A percentile compares a stretch with the other conserved stretches of the same genome.
Evolutionary conservation across 1,139 yeast genomes (phyloP).

Genomic region (Blastobotrys capitulatus): DNA sequence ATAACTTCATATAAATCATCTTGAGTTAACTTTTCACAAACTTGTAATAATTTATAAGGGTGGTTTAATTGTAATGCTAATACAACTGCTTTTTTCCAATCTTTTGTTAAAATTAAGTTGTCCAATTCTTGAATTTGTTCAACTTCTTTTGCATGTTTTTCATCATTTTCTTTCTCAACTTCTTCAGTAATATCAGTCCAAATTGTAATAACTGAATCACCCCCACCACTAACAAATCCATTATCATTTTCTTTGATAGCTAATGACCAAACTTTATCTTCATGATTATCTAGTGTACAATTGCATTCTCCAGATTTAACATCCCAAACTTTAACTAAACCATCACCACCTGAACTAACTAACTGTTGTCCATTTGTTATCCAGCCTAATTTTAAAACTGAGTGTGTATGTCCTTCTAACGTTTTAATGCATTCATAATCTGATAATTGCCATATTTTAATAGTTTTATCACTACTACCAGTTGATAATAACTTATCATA

Average conservation of each 20-base stretch:
- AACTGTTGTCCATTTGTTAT: slow-evolving; percentile 63
- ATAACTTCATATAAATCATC: slow-evolving; percentile 62
- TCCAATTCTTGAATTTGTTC: slow-evolving; percentile 85
- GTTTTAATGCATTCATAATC: slow-evolving; percentile 75
- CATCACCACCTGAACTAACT: slow-evolving; percentile 90
- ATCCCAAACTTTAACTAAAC: slow-evolving; percentile 89
- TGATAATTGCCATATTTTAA: slow-evolving; percentile 79
- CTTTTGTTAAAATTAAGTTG: slow-evolving; percentile 62
- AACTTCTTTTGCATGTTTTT: slow-evolving; percentile 44
- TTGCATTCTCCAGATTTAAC: slow-evolving; percentile 66
- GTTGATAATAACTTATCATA: slow-evolving; percentile 71
- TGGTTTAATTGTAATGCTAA: slow-evolving; percentile 82
- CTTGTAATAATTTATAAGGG: slow-evolving; percentile 44
- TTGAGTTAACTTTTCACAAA: slow-evolving; percentile 29
- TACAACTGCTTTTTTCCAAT: slow-evolving; percentile 85
- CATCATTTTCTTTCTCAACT: slow-evolving; percentile 45
- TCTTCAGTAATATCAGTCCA: slow-evolving; percentile 89
- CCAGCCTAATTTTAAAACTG: slow-evolving; percentile 77
- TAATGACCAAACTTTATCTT: slow-evolving; percentile 91
- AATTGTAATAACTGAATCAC: slow-evolving; percentile 83
- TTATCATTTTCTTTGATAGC: slow-evolving; percentile 51
- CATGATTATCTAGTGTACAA: slow-evolving; percentile 84
- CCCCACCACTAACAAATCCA: slow-evolving; percentile 79
- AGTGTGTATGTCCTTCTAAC: slow-evolving; percentile 91
- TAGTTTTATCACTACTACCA: slow-evolving; percentile 85